phyloP scores from a whole-genome alignment of 2,329 filamentous ascomycete genomes.

The Aureobasidium sp. region DNA sequence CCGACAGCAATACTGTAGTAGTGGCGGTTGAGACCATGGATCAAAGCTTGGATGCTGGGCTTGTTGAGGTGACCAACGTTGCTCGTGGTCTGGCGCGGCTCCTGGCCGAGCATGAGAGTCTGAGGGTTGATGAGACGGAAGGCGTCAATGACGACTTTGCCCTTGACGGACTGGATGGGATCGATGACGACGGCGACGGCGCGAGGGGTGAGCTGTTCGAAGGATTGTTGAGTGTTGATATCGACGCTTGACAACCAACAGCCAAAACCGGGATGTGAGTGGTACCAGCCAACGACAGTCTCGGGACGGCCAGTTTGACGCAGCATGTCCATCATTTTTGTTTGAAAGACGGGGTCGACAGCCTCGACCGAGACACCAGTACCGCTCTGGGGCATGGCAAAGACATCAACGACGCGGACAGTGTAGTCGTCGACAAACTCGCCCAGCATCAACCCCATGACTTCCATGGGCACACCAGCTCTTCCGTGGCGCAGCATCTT shows the following conservation, averaged over 20 bases:
- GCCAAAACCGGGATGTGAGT: constrained; percentile 97
- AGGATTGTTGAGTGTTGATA: constrained; percentile 99
- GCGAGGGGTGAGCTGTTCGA: constrained; percentile 93
- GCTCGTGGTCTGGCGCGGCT: constrained; percentile 93
- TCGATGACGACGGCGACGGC: constrained; percentile 97
- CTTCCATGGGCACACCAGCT: constrained; percentile 98
- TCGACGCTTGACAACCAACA: constrained; percentile 99
- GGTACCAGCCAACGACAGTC: constrained; percentile 98
- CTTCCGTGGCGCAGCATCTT: constrained; percentile 99
- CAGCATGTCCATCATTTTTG: constrained; percentile 99
- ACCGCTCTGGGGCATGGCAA: constrained; percentile 98
- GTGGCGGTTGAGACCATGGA: constrained; percentile 94
- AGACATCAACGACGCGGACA: constrained; percentile 94
- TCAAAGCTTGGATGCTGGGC: constrained; percentile 97
- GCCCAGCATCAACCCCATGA: constrained; percentile 98
- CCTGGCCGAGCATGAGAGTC: constrained; percentile 94
- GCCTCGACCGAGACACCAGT: constrained; percentile 97
- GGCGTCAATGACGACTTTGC: constrained; percentile 98
- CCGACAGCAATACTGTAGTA: constrained; percentile 99
- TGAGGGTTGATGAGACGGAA: constrained; percentile 98
- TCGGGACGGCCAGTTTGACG: constrained; percentile 93
- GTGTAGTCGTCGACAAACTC: constrained; percentile 99
- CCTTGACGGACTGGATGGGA: constrained; percentile 98
- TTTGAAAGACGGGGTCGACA: constrained; percentile 97
- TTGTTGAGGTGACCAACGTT: constrained; percentile 98